Conservation (phyloP, 2,329 filamentous ascomycete species). For the Claviceps sp. region DNA sequence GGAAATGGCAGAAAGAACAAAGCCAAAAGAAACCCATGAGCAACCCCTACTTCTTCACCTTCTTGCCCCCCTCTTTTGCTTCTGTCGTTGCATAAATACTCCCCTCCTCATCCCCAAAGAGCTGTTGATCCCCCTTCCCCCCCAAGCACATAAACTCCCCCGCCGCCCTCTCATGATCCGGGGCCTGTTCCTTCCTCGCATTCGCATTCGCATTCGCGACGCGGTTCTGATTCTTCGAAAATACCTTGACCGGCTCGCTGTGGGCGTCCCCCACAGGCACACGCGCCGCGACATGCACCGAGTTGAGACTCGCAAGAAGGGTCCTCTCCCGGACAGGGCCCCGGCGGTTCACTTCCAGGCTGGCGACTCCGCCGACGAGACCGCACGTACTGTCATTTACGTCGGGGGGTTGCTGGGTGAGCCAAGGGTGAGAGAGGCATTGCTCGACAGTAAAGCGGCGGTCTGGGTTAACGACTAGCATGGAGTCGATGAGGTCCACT, state of each 20-base stretch:
- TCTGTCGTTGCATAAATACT: slow-evolving; percentile 34
- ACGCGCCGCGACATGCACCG: slow-evolving; percentile 41
- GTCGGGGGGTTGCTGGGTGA: slow-evolving; percentile 46
- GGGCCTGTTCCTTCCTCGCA: slow-evolving; percentile 45
- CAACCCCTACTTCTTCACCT: slow-evolving; percentile 13
- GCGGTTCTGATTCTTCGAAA: slow-evolving; percentile 50
- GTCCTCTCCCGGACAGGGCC: slow-evolving; percentile 75
- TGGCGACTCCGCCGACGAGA: slow-evolving; percentile 71
- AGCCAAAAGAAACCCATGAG: slow-evolving; percentile 1
- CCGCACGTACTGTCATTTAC: slow-evolving; percentile 83
- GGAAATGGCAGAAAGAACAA: not conserved
- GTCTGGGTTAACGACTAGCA: slow-evolving; percentile 81
- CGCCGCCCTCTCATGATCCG: slow-evolving; percentile 52
- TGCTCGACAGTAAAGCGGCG: slow-evolving; percentile 79
- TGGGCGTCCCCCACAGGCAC: slow-evolving; percentile 40
- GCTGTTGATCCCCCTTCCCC: slow-evolving; percentile 67
- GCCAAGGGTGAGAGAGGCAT: slow-evolving; percentile 85
- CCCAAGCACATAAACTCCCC: slow-evolving; percentile 75
- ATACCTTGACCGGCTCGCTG: slow-evolving; percentile 56
- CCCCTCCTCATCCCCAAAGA: slow-evolving; percentile 53
- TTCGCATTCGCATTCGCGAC: slow-evolving; percentile 24
- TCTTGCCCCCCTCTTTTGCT: slow-evolving; percentile 16
- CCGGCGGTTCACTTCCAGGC: slow-evolving; percentile 71
- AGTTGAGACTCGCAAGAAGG: slow-evolving; percentile 68
- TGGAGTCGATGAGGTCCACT: slow-evolving; percentile 81